Evolutionary conservation across 805 yeast genomes (phyloP).

Genomic region (Zygosaccharomyces bailii): DNA sequence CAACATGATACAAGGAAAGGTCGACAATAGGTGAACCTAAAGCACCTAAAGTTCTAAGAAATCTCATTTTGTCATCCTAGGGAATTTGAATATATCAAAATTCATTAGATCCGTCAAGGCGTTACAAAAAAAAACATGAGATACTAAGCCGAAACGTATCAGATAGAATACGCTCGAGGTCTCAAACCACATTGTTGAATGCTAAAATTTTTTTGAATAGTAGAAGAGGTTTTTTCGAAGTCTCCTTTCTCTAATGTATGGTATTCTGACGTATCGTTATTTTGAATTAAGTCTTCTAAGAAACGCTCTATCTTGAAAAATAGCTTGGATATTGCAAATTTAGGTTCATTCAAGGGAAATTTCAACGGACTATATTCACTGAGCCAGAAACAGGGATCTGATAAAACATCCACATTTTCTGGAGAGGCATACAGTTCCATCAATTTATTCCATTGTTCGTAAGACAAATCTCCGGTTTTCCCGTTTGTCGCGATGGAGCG

Average conservation of each 20-base stretch:
- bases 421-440: slow-evolving; percentile 14
- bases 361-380: slow-evolving; percentile 64
- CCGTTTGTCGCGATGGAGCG: slow-evolving; percentile 21
- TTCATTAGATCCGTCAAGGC: too few relatives aligned
- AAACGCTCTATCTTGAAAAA: slow-evolving; percentile 3
- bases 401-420: slow-evolving; percentile 26
- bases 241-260: neutral
- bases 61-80: too few relatives aligned
- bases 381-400: slow-evolving; percentile 51
- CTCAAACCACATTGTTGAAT: neutral
- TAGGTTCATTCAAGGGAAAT: slow-evolving; percentile 66
- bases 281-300: slow-evolving; percentile 1
- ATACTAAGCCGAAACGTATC: neutral
- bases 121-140: neutral
- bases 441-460: slow-evolving; percentile 28
- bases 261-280: neutral
- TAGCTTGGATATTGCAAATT: slow-evolving; percentile 43
- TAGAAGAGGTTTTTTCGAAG: neutral
- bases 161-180: neutral
- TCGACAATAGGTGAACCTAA: too few relatives aligned
- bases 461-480: slow-evolving; percentile 21
- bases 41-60: too few relatives aligned
- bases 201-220: neutral
- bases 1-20: too few relatives aligned
- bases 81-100: too few relatives aligned